Base-by-base conservation (phyloP, 2,329 filamentous ascomycete species). In the Sporothrix protearum region DNA sequence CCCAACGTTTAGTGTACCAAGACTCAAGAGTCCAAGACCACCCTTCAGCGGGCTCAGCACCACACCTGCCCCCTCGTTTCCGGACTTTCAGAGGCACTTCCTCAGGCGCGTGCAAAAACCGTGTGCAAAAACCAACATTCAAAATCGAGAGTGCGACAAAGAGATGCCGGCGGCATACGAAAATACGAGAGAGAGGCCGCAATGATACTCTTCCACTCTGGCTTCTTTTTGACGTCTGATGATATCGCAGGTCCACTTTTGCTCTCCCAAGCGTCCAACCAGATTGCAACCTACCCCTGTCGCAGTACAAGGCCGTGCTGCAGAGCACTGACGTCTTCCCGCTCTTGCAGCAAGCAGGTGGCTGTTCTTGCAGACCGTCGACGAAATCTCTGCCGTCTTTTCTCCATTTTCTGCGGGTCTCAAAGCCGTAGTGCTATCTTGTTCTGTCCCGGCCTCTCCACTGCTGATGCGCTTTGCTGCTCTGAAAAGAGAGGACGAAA, bases 291-390 rank as follows among this genome's bases (percentile, higher is more conserved):
- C 39, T 59, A 67, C 53, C 63, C 70, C 64, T 69, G 64, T 61
- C 64, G n/a, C 39, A 33, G 47, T 33, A 33, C 55, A 42, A 64
- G 64, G 25, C 45, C 36, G 47, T 53, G 42, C 71, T 72, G 71
- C 71, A 72, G 53, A 72, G 71, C 71, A 72, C 71, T 72, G 63
- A 70, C 71, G 14, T 63, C 53, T n/a, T 72, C 70, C 70, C 70
- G 70, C 55, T 22, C 64, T 64, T 63, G 61, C 59, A 68, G 61
- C n/a, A 70, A 63, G 55, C 39, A 42, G 10, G 68, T 51, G 28
- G 22, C 12, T 53, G 19, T 63, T 63, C 33, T 63, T 63, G 57
- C 33, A 63, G 33, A 16, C 36, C n/a, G 19, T 42, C n/a, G 57
- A 19, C 39, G 2, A 14, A 42, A 42, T 42, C 39, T 19, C 36